Percentiles rank a stretch among this genome's conserved stretches.
phyloP scores from a whole-genome alignment of 345 rosid species.

The Citrus inodora region DNA sequence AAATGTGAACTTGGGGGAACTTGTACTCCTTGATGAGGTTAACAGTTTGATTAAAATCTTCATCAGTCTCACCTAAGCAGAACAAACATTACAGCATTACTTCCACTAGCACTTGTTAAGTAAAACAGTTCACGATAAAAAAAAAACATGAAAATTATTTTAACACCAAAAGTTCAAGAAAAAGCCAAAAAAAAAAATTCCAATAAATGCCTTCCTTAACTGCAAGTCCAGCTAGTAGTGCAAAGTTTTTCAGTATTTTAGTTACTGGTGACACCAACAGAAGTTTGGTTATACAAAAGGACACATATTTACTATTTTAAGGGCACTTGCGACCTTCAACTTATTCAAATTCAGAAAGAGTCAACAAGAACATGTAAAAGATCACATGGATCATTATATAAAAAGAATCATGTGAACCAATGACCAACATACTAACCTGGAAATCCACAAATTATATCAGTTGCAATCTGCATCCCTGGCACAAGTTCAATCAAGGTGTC shows the following conservation, averaged over 20 bases:
- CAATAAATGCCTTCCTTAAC: background rate
- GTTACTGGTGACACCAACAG: background rate
- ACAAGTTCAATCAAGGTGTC: conserved; percentile 89
- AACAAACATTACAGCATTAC: conserved; percentile 1
- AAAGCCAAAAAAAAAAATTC: no score
- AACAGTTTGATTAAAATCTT: conserved; percentile 80
- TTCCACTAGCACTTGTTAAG: background rate
- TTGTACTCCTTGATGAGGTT: conserved; percentile 67
- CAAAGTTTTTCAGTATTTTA: background rate
- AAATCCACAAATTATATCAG: conserved; percentile 93
- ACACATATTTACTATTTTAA: background rate
- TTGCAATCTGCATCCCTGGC: conserved; percentile 97
- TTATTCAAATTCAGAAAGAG: background rate
- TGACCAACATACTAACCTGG: conserved; percentile 58
- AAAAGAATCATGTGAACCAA: background rate
- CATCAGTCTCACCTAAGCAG: conserved; percentile 81
- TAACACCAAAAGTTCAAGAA: background rate
- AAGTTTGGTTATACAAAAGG: background rate
- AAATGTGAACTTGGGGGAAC: conserved; percentile 91
- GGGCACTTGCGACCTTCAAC: background rate
- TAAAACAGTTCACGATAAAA: background rate
- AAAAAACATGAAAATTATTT: background rate
- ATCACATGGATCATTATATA: background rate
- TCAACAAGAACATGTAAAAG: background rate
- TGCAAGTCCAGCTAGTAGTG: background rate